Percentiles rank a stretch among this genome's conserved stretches.
phyloP scores from a whole-genome alignment of 768 basidiomycete genomes.

The Tulasnella calospora region DNA sequence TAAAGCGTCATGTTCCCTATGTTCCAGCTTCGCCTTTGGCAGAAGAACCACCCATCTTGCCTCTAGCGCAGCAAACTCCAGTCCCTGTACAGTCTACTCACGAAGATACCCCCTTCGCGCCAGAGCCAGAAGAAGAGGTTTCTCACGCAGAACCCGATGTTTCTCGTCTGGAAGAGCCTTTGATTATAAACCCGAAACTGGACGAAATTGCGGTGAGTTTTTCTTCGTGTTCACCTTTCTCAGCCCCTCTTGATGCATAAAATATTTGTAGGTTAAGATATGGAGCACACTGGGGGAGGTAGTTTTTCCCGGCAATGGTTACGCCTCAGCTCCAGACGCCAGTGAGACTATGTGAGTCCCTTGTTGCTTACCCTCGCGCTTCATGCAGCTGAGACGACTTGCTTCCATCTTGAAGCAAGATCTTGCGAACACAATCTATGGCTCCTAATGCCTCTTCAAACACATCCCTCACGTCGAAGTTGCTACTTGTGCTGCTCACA shows the following conservation, averaged over 20 bases:
- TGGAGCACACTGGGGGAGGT: constrained; percentile 25
- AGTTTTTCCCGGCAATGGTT: constrained; percentile 16
- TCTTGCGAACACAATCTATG: constrained; percentile 16
- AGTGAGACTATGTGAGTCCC: constrained; percentile 20
- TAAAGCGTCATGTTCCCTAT: not conserved
- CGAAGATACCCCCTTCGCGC: not conserved
- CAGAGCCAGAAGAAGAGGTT: not conserved
- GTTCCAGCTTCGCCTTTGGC: not conserved
- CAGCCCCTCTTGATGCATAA: not conserved
- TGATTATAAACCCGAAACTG: not conserved
- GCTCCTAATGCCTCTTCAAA: constrained; percentile 10
- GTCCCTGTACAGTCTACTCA: not conserved
- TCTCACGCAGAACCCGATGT: not conserved
- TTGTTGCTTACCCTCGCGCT: not conserved
- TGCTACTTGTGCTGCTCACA: constrained; percentile 16
- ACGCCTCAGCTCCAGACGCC: constrained; percentile 8
- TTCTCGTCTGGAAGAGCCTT: not conserved
- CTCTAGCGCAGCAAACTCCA: not conserved
- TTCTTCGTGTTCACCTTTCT: not conserved
- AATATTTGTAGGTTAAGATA: not conserved
- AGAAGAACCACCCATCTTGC: not conserved
- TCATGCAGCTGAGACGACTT: not conserved
- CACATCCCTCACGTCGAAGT: constrained; percentile 19
- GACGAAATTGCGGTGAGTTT: constrained; percentile 1
- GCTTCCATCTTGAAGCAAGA: constrained; percentile 5